These are phyloP conservation scores for Senna tora DNA, from an alignment of 306 rosid genomes.

Conservation along the genomic window DNA sequence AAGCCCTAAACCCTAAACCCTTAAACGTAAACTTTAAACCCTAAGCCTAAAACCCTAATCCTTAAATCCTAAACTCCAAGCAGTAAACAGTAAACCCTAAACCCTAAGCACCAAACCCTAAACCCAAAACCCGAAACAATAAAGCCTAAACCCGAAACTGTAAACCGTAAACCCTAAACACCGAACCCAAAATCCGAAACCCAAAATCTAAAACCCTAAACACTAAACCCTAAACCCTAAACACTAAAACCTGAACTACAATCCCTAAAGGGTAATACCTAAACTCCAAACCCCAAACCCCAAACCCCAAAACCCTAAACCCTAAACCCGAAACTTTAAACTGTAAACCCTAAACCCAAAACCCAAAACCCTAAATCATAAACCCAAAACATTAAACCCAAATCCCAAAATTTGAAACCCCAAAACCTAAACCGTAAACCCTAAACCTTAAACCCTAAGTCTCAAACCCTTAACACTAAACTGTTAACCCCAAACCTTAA, in stretches of 20 bases:
- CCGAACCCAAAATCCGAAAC: slow-evolving; percentile 8
- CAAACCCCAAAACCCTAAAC: slow-evolving; percentile 1
- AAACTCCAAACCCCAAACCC: not conserved
- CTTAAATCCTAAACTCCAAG: slow-evolving; percentile 21
- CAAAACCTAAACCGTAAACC: slow-evolving; percentile 8
- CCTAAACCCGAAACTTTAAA: slow-evolving; percentile 2
- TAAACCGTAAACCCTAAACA: slow-evolving; percentile 18
- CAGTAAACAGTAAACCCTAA: slow-evolving; percentile 19
- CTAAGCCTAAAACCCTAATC: slow-evolving; percentile 22
- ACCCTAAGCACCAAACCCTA: slow-evolving; percentile 34
- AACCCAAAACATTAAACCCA: no score
- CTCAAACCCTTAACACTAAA: no score
- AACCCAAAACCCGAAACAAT: no score
- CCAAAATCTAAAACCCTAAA: not conserved
- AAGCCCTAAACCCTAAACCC: slow-evolving; percentile 17
- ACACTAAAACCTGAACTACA: not conserved
- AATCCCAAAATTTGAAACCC: not conserved
- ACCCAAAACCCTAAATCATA: slow-evolving; percentile 1
- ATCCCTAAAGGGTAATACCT: no score
- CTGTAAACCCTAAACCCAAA: not conserved
- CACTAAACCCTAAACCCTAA: not conserved
- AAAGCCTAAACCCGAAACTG: no score
- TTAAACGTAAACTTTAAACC: slow-evolving; percentile 1
- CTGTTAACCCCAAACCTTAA: no score
- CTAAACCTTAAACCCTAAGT: not conserved